phyloP scores from a whole-genome alignment of 2,329 filamentous ascomycete species.

The Sporothrix mexicana region DNA sequence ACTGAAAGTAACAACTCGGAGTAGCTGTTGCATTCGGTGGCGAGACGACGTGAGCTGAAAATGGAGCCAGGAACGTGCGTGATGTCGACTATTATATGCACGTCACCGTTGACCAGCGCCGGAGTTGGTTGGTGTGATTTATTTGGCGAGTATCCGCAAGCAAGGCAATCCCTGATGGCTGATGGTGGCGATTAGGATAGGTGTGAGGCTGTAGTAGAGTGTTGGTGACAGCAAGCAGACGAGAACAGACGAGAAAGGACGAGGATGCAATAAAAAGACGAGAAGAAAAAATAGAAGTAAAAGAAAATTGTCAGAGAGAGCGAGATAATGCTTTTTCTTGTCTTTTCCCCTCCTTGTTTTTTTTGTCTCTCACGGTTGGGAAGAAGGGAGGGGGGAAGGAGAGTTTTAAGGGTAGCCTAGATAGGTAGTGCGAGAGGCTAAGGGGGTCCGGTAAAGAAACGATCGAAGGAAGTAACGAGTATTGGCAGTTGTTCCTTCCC shows the following conservation, averaged over 20 bases:
- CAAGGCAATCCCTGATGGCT: constrained; percentile 10
- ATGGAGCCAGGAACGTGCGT: not conserved
- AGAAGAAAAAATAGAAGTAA: not conserved
- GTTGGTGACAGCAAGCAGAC: not conserved
- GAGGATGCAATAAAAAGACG: not conserved
- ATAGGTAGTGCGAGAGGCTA: constrained; percentile 36
- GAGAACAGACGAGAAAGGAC: not conserved
- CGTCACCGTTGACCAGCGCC: constrained; percentile 16
- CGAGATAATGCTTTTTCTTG: not conserved
- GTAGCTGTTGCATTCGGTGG: not conserved
- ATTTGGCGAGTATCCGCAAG: not conserved
- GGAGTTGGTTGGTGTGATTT: not conserved
- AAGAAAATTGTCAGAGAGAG: not conserved
- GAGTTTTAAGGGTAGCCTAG: constrained; percentile 31
- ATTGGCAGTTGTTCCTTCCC: not conserved
- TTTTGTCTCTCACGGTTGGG: not conserved
- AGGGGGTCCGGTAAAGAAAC: constrained; percentile 30
- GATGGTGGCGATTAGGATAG: constrained; percentile 9
- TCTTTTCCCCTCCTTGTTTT: not conserved
- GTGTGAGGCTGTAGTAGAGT: not conserved
- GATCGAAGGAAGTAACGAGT: constrained; percentile 27
- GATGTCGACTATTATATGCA: constrained; percentile 20
- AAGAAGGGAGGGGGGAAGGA: not conserved
- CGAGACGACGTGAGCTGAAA: constrained; percentile 9
- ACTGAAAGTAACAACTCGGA: not conserved